These are phyloP conservation scores for Colletotrichum euphorbiae DNA, from an alignment of 2,329 filamentous ascomycete genomes.

Conservation along the genomic window DNA sequence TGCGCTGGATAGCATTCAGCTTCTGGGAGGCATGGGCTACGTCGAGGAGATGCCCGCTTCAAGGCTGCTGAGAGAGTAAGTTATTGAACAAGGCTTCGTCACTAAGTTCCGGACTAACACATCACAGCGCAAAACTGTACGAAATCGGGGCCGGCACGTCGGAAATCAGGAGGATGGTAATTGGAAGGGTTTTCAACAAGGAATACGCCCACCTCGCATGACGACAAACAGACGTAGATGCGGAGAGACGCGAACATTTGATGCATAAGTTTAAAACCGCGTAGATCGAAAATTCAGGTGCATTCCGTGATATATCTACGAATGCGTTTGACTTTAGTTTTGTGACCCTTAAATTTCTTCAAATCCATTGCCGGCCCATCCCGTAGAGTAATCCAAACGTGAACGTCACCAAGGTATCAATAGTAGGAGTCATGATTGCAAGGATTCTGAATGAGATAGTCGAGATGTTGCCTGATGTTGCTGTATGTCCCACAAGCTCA, in stretches of 20 bases:
- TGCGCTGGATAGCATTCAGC: conserved; percentile 87
- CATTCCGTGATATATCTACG: too few species aligned
- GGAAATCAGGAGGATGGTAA: conserved; percentile 93
- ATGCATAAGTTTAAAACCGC: not conserved
- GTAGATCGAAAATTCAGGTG: not conserved
- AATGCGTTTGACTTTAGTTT: too few species aligned
- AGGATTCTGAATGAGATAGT: too few species aligned
- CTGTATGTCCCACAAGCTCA: too few species aligned
- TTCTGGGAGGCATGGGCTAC: conserved; percentile 95
- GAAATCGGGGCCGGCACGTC: conserved; percentile 98
- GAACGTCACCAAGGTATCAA: too few species aligned
- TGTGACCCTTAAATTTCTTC: too few species aligned
- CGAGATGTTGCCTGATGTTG: too few species aligned
- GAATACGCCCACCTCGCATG: conserved; percentile 68
- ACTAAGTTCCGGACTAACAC: conserved; percentile 45
- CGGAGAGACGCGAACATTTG: not conserved
- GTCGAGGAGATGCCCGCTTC: conserved; percentile 95
- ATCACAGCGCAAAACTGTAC: conserved; percentile 77
- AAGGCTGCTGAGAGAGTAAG: conserved; percentile 78
- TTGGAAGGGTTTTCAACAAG: conserved; percentile 91
- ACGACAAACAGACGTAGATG: not conserved
- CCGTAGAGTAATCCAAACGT: too few species aligned
- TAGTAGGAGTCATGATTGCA: too few species aligned
- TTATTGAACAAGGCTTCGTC: conserved; percentile 28
- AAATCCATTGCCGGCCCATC: too few species aligned